Conservation (phyloP, 2,329 filamentous ascomycete genomes). For the Periconia sp. region DNA sequence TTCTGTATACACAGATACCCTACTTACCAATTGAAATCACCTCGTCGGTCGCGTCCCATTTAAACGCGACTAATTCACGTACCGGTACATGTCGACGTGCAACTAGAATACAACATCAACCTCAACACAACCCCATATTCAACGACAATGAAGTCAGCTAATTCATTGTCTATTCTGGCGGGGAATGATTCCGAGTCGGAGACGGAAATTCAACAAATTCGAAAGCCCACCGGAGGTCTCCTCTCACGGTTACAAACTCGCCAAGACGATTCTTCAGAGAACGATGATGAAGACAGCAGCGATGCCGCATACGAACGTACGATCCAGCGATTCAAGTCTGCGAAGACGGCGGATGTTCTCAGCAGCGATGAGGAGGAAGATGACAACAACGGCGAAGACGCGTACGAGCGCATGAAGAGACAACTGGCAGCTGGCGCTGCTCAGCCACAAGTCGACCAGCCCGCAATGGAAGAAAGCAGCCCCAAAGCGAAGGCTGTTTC, state of each 20-base stretch:
- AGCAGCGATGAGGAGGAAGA: conserved; percentile 16
- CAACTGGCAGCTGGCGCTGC: conserved; percentile 42
- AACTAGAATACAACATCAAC: not conserved
- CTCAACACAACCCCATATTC: not conserved
- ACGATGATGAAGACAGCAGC: conserved; percentile 20
- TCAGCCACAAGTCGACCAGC: not conserved
- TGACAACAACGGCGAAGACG: conserved; percentile 38
- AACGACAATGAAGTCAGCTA: conserved; percentile 44
- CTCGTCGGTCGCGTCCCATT: not conserved
- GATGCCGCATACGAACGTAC: conserved; percentile 40
- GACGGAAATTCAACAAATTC: conserved; percentile 28
- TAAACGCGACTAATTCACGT: not conserved
- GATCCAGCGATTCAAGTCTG: conserved; percentile 5
- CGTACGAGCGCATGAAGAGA: conserved; percentile 52
- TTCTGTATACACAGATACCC: not conserved
- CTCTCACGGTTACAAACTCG: conserved; percentile 58
- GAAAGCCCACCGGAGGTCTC: conserved; percentile 62
- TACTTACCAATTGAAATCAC: not conserved
- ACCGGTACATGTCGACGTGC: not conserved
- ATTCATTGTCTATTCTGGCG: conserved; percentile 54
- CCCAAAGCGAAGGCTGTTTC: not conserved
- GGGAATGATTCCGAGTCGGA: conserved; percentile 47
- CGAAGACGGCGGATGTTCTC: conserved; percentile 4
- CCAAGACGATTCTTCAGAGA: conserved; percentile 32
- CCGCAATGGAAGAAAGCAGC: not conserved